Evolutionary conservation across 352 stramenopile species (phyloP).

Genomic region (Phytophthora constricta): DNA sequence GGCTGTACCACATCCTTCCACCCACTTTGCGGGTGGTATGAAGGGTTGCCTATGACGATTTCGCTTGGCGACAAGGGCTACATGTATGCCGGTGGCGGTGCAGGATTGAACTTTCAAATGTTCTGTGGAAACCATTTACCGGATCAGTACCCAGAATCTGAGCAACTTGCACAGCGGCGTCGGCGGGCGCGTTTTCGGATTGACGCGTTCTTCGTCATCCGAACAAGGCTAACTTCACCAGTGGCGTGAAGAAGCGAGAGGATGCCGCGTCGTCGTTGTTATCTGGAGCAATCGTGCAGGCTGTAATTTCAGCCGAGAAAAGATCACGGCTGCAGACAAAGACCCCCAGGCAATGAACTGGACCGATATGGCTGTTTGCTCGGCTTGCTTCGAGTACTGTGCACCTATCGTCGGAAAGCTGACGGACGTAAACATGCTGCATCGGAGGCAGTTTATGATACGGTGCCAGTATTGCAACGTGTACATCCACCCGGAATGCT

Average conservation of each 20-base stretch:
- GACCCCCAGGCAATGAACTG: constrained; percentile 46
- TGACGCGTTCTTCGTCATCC: constrained; percentile 72
- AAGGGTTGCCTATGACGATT: constrained; percentile 79
- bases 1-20: constrained; percentile 77
- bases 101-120: constrained; percentile 75
- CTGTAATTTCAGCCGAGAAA: constrained; percentile 52
- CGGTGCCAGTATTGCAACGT: constrained; percentile 88
- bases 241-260: constrained; percentile 16
- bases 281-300: constrained; percentile 60
- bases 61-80: constrained; percentile 52
- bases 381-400: constrained; percentile 79
- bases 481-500: constrained; percentile 84
- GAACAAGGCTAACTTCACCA: constrained; percentile 58
- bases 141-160: constrained; percentile 46
- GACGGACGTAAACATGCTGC: constrained; percentile 59
- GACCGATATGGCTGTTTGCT: constrained; percentile 77
- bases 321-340: constrained; percentile 23
- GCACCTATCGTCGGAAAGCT: constrained; percentile 54
- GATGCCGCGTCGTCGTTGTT: constrained; percentile 47
- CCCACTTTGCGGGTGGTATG: constrained; percentile 87
- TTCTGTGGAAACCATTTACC: constrained; percentile 68
- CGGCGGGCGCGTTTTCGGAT: constrained; percentile 73
- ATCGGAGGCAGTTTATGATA: constrained; percentile 83
- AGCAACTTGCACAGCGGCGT: constrained; percentile 53
- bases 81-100: constrained; percentile 76